Percentiles rank a stretch among this genome's conserved stretches.
Evolutionary conservation across 2,329 filamentous ascomycete species (phyloP).

Genomic region (Pyrenophora tritici-repentis): DNA sequence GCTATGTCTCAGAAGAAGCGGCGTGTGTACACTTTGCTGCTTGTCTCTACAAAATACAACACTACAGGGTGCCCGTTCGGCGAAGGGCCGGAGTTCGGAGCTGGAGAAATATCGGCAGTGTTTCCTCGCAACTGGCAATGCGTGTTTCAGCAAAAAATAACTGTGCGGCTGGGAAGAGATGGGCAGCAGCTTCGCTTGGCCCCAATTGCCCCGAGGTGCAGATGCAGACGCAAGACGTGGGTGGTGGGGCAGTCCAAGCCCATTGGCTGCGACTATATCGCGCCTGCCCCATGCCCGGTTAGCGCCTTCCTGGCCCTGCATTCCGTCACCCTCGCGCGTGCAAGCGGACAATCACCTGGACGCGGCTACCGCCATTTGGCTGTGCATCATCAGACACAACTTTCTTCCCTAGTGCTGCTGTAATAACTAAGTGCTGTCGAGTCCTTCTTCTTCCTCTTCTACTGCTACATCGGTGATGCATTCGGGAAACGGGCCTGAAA

Average conservation of each 20-base stretch:
- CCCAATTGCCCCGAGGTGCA: conserved; percentile 3
- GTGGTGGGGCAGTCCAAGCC: conserved; percentile 3
- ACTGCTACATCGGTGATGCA: not conserved
- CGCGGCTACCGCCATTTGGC: conserved; percentile 14
- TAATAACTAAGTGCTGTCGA: too few species aligned
- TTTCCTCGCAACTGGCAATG: not conserved
- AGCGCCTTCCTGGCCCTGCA: conserved; percentile 10
- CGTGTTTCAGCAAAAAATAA: conserved; percentile 3
- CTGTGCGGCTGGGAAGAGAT: not conserved
- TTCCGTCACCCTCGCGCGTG: conserved; percentile 9
- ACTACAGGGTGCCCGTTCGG: not conserved
- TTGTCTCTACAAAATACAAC: not conserved
- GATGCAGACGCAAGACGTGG: conserved; percentile 3
- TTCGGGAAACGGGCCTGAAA: conserved; percentile 3
- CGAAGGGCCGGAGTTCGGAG: conserved; percentile 2
- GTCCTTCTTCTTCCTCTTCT: too few species aligned
- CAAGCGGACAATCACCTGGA: conserved; percentile 13
- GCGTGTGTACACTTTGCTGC: too few species aligned
- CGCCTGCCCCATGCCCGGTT: not conserved
- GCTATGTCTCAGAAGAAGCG: too few species aligned
- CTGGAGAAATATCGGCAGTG: not conserved
- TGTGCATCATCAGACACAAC: not conserved
- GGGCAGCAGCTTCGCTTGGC: not conserved
- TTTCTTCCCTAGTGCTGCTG: not conserved
- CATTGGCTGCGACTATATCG: conserved; percentile 6